Percentiles rank a stretch among this genome's conserved stretches.
These are phyloP conservation scores for Neospora caninum DNA, from an alignment of 169 alveolate genomes.

Conservation along the genomic window DNA sequence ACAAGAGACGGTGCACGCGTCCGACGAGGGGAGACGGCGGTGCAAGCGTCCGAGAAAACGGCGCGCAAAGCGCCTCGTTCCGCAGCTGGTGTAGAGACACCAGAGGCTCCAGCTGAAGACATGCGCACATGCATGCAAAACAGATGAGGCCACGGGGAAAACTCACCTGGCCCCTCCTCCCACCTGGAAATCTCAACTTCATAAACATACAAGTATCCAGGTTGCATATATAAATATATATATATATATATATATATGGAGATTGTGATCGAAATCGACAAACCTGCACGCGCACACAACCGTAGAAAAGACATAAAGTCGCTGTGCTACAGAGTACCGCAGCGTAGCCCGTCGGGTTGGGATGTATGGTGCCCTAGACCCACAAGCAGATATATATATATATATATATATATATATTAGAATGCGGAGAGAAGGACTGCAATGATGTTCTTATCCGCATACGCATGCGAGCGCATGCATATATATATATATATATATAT, in stretches of 20 bases:
- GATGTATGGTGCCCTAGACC: neutral
- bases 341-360: no score
- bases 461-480: neutral
- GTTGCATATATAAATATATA: neutral
- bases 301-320: no score
- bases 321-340: no score
- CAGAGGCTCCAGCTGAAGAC: neutral
- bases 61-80: neutral
- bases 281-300: neutral
- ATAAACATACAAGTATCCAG: neutral
- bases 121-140: neutral
- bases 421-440: no score
- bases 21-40: neutral
- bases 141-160: neutral
- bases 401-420: neutral
- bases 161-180: no score
- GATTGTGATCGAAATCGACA: neutral
- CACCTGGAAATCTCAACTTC: neutral
- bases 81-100: constrained; percentile 20
- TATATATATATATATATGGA: neutral
- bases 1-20: neutral
- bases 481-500: neutral
- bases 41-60: neutral
- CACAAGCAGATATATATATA: neutral
- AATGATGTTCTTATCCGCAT: neutral